Conservation (phyloP, 2,329 filamentous ascomycete species). For the Phoma sp. region DNA sequence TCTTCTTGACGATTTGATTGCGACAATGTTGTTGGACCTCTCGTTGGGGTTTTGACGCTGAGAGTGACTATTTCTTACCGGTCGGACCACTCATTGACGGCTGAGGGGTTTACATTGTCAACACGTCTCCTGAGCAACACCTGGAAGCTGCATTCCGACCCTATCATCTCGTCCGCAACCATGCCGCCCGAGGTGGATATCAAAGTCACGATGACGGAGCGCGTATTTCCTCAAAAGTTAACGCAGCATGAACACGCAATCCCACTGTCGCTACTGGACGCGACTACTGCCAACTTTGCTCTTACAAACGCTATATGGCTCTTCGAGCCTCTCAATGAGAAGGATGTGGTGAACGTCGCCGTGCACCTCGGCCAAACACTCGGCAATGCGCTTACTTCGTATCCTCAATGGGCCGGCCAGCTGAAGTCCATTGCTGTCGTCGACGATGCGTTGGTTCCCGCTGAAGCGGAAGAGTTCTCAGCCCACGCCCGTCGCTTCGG, state of each 20-base stretch:
- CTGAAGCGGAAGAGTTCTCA: conserved; percentile 9
- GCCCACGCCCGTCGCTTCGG: conserved; percentile 13
- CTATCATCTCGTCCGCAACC: neutral
- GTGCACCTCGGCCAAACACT: conserved; percentile 11
- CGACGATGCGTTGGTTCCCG: too few species aligned
- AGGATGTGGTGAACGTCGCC: neutral
- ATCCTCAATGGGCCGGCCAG: conserved; percentile 13
- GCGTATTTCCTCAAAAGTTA: conserved; percentile 6
- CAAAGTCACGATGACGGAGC: neutral
- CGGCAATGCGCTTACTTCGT: conserved; percentile 2
- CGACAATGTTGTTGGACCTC: neutral
- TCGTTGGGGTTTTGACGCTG: too few species aligned
- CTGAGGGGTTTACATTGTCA: neutral
- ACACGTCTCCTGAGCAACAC: conserved; percentile 1
- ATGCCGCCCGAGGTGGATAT: neutral
- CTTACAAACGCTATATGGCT: conserved; percentile 19
- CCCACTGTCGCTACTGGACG: conserved; percentile 17
- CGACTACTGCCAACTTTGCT: conserved; percentile 14
- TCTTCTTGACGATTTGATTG: conserved; percentile 3
- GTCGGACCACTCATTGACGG: neutral
- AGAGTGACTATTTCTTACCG: too few species aligned
- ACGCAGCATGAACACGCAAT: neutral
- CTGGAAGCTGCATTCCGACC: conserved; percentile 6
- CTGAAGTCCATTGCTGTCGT: conserved; percentile 1
- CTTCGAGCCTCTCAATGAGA: neutral